Percentiles rank a stretch among this genome's conserved stretches.
Conservation (phyloP, 805 yeast species). For the Suhomyces vadensis region DNA sequence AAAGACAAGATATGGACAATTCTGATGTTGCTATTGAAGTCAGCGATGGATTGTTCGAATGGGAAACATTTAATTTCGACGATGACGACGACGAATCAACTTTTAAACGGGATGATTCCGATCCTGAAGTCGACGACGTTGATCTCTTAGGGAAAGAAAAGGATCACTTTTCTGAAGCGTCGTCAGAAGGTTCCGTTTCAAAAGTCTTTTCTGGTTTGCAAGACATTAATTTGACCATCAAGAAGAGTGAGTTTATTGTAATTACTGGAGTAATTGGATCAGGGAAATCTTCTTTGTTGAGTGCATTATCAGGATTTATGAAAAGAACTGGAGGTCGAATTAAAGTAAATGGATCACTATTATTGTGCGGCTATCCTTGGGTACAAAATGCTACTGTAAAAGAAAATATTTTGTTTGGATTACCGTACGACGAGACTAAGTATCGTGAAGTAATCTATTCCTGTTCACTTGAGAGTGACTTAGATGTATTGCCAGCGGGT, state of each 20-base stretch:
- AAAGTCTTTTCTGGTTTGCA: slow-evolving; percentile 16
- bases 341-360: slow-evolving; percentile 25
- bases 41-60: slow-evolving; percentile 26
- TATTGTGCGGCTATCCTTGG: slow-evolving; percentile 40
- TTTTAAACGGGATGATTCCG: too few species aligned
- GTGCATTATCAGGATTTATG: slow-evolving; percentile 40
- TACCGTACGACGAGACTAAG: slow-evolving; percentile 22
- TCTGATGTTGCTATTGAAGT: slow-evolving; percentile 20
- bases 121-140: not conserved
- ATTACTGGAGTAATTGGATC: slow-evolving; percentile 40
- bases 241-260: slow-evolving; percentile 37
- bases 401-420: slow-evolving; percentile 35
- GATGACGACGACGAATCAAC: slow-evolving; percentile 5
- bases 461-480: too few species aligned
- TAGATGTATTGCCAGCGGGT: too few species aligned
- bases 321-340: slow-evolving; percentile 24
- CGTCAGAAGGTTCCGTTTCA: not conserved
- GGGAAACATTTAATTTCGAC: slow-evolving; percentile 24
- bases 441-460: too few species aligned
- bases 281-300: slow-evolving; percentile 38
- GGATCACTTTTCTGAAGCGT: not conserved
- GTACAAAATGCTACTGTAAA: slow-evolving; percentile 36
- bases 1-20: slow-evolving; percentile 4
- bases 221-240: slow-evolving; percentile 24
- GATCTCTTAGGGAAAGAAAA: too few species aligned